Conservation (phyloP, 2,329 filamentous ascomycete genomes). For the Hypoxylon sp. region DNA sequence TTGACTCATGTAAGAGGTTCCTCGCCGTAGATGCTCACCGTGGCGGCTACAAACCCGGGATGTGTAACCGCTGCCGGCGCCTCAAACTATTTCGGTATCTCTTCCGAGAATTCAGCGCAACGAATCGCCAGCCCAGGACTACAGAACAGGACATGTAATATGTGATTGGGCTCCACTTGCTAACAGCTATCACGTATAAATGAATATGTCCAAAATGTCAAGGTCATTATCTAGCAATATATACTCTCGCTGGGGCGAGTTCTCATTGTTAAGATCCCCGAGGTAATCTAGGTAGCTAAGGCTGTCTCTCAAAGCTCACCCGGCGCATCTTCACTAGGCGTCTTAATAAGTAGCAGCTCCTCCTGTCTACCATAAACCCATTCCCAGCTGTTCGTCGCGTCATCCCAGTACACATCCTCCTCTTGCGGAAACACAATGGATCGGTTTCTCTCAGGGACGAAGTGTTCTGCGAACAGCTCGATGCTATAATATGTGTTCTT, state of each 20-base stretch:
- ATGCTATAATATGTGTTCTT: constrained; percentile 65
- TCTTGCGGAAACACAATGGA: constrained; percentile 64
- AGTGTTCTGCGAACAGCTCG: constrained; percentile 65
- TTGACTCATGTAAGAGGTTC: constrained; percentile 18
- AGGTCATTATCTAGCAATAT: neutral
- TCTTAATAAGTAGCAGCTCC: constrained; percentile 58
- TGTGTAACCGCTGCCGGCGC: constrained; percentile 5
- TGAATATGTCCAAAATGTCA: neutral
- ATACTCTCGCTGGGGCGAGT: neutral
- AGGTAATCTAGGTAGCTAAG: neutral
- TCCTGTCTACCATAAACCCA: constrained; percentile 66
- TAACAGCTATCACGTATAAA: neutral
- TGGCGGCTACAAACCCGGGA: constrained; percentile 6
- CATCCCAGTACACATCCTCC: constrained; percentile 65
- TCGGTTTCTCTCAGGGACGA: constrained; percentile 61
- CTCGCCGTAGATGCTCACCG: constrained; percentile 19
- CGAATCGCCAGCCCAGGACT: neutral
- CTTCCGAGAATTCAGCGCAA: constrained; percentile 11
- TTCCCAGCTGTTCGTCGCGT: constrained; percentile 58
- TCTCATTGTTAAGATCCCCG: neutral
- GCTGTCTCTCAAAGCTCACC: constrained; percentile 39
- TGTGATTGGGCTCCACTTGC: neutral
- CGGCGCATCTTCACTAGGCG: constrained; percentile 34
- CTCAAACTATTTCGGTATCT: constrained; percentile 1
- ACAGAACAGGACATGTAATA: neutral